Evolutionary conservation across 495 filamentous ascomycete species (phyloP), one percentile per base, ranked within the genome.

Genomic region (Penicillium coprophilum): DNA sequence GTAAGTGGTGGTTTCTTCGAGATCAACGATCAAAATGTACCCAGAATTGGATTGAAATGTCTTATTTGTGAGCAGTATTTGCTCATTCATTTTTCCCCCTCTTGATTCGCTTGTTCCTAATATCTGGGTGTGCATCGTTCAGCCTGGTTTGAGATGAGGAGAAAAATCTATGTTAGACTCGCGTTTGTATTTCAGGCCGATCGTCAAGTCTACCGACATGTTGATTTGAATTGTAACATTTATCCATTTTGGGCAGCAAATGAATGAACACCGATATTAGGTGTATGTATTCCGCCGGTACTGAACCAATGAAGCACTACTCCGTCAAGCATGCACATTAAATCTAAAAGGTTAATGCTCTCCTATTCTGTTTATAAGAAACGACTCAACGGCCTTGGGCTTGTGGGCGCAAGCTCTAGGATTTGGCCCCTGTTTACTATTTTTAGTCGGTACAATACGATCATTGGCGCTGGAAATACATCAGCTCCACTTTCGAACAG

Each of bases 361-460:
- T 46, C 27, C 24, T 30, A 30, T 46, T 46, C 20, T 15, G 19
- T 19, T 43, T 13, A 6, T n/a, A 9, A 27, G 6, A 30, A 28
- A 47, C 15, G 1, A 20, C 30, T 31, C 12, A 40, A 27, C 19
- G 19, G 23, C 20, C 28, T 23, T 20, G 28, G 49, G 45, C 20
- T 51, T 23, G 32, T 40, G 49, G 45, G 9, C 7, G 45, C 45
- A 28, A 46, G 24, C 23, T 28, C 24, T 13, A 48, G 32, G 32
- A 48, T 28, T 32, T 21, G 24, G 45, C 53, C 44, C 53, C n/a
- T 53, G 43, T 36, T 11, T 48, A 12, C 53, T 56, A 56, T 56
- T 56, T 49, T 56, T 56, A 56, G 53, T 10, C 52, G 10, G 23
- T 40, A 12, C 34, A 30, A 20, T 17, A 12, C 50, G 17, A 47